phyloP scores from a whole-genome alignment of 1,139 yeast species.

The Candida buenavistaensis region DNA sequence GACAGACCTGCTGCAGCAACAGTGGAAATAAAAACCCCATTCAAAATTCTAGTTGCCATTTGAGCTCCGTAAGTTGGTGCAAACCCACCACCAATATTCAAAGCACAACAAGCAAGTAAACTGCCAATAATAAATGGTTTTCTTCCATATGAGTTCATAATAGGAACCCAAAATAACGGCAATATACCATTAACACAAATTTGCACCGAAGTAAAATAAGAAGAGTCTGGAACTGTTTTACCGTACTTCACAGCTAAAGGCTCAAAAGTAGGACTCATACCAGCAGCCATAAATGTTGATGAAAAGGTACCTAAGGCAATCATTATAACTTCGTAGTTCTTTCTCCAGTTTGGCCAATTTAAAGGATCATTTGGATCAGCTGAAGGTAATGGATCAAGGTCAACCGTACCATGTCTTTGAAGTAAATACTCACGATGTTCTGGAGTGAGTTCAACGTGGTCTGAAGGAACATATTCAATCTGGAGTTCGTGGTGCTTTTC shows the following conservation, averaged over 20 bases:
- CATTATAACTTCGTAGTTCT: slow-evolving; percentile 14
- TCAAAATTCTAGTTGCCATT: slow-evolving; percentile 18
- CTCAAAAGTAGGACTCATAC: slow-evolving; percentile 18
- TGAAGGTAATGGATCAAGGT: slow-evolving; percentile 19
- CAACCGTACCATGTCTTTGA: slow-evolving; percentile 17
- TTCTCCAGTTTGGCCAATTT: slow-evolving; percentile 18
- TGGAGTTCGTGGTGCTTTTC: too few relatives aligned
- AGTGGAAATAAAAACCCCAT: slow-evolving; percentile 15
- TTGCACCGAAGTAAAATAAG: slow-evolving; percentile 19
- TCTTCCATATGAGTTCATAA: slow-evolving; percentile 19
- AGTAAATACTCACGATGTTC: slow-evolving; percentile 17
- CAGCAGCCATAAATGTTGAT: slow-evolving; percentile 20
- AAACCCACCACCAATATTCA: slow-evolving; percentile 19
- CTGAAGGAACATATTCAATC: too few relatives aligned
- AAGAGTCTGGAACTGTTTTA: slow-evolving; percentile 14
- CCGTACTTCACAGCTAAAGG: slow-evolving; percentile 15
- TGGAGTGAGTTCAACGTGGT: too few relatives aligned
- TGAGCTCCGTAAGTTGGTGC: slow-evolving; percentile 17
- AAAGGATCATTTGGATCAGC: slow-evolving; percentile 18
- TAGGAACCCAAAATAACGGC: slow-evolving; percentile 22
- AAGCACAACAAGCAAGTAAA: slow-evolving; percentile 13
- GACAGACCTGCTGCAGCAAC: slow-evolving; percentile 17
- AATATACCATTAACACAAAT: slow-evolving; percentile 19
- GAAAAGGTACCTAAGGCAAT: slow-evolving; percentile 18
- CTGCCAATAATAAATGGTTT: slow-evolving; percentile 12